These are phyloP conservation scores for Bimuria novae-zelandiae DNA, from an alignment of 2,329 filamentous ascomycete species.

Conservation along the genomic window DNA sequence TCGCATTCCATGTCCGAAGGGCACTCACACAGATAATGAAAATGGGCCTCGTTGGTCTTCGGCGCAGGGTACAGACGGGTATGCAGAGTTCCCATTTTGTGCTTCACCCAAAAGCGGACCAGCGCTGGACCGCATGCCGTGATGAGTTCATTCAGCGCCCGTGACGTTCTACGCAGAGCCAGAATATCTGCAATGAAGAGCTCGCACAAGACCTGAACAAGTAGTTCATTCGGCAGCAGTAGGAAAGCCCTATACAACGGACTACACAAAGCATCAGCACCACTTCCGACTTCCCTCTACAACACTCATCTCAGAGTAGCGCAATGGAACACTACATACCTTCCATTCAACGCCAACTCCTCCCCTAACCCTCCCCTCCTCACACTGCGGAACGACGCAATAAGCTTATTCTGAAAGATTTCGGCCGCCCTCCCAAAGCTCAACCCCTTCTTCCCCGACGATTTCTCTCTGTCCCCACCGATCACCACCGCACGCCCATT, in stretches of 20 bases:
- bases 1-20: not conserved
- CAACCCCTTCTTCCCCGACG: conserved; percentile 32
- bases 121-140: conserved; percentile 37
- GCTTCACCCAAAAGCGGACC: conserved; percentile 42
- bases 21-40: conserved; percentile 32
- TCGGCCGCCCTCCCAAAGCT: conserved; percentile 40
- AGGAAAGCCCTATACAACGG: conserved; percentile 39
- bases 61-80: conserved; percentile 42
- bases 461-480: conserved; percentile 16
- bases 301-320: no score
- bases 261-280: conserved; percentile 20
- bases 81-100: conserved; percentile 40
- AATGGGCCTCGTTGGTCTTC: conserved; percentile 32
- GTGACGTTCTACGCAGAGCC: conserved; percentile 37
- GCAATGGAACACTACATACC: conserved; percentile 23
- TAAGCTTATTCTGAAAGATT: conserved; percentile 36
- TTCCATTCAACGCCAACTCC: conserved; percentile 24
- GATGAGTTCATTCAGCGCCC: conserved; percentile 38
- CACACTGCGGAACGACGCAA: conserved; percentile 38
- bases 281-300: not conserved
- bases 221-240: conserved; percentile 41
- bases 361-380: conserved; percentile 28
- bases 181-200: conserved; percentile 41
- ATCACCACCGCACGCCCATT: conserved; percentile 20
- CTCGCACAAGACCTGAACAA: conserved; percentile 40